Percentiles rank a stretch among this genome's conserved stretches.
These are phyloP conservation scores for Malus hybrid DNA, from an alignment of 331 rosid species.

Conservation along the genomic window DNA sequence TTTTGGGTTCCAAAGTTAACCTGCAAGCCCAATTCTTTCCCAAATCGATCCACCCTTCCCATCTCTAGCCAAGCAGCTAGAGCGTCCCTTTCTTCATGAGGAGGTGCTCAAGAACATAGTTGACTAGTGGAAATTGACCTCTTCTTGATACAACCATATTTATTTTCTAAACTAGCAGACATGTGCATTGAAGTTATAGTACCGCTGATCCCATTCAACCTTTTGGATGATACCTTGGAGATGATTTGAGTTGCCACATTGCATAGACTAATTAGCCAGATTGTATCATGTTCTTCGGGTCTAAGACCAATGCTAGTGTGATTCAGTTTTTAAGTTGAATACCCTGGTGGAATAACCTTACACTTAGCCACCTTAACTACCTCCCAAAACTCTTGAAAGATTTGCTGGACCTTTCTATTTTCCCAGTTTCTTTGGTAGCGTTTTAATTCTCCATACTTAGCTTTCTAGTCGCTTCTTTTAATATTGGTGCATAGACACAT, in stretches of 20 bases:
- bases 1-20: no score
- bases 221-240: background rate
- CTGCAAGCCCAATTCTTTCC: no score
- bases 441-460: background rate
- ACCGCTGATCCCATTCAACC: background rate
- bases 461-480: background rate
- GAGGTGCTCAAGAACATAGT: no score
- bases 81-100: no score
- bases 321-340: background rate
- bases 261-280: background rate
- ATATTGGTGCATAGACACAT: background rate
- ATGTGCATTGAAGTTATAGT: background rate
- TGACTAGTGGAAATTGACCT: no score
- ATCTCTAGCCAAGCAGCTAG: no score
- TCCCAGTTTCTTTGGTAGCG: background rate
- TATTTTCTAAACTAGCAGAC: background rate
- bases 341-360: background rate
- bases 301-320: background rate
- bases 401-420: background rate
- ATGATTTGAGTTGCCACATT: background rate
- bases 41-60: no score
- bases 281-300: background rate
- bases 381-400: background rate
- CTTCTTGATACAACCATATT: background rate
- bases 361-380: background rate